Percentiles rank a stretch among this genome's conserved stretches.
Conservation (phyloP, 2,329 filamentous ascomycete genomes). For the Mycocentrospora acerina region DNA sequence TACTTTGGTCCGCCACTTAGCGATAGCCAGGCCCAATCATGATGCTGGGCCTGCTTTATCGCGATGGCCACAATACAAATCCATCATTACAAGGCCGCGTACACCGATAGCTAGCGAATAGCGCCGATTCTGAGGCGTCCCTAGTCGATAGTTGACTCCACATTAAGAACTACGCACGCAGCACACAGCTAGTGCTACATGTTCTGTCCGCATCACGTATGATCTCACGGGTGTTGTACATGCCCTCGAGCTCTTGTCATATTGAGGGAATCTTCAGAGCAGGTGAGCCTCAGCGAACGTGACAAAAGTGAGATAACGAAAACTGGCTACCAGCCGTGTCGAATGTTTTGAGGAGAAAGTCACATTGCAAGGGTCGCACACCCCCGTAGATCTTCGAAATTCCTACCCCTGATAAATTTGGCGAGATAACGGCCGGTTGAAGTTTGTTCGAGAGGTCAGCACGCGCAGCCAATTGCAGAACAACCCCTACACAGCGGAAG, state of each 20-base stretch:
- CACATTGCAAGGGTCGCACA: slow-evolving; percentile 30
- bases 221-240: slow-evolving; percentile 16
- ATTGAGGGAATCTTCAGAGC: slow-evolving; percentile 1
- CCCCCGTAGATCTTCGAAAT: slow-evolving; percentile 32
- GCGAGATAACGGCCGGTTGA: slow-evolving; percentile 30
- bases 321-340: slow-evolving; percentile 12
- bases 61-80: too few species aligned
- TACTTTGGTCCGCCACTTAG: slow-evolving; percentile 22
- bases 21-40: slow-evolving; percentile 24
- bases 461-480: slow-evolving; percentile 12
- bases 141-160: slow-evolving; percentile 32
- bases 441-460: slow-evolving; percentile 31
- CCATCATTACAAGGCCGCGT: slow-evolving; percentile 13
- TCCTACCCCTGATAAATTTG: slow-evolving; percentile 22
- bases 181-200: slow-evolving; percentile 19
- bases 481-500: slow-evolving; percentile 27
- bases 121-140: slow-evolving; percentile 20
- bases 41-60: slow-evolving; percentile 6
- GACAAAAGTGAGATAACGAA: slow-evolving; percentile 2
- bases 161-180: slow-evolving; percentile 18
- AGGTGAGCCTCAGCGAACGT: slow-evolving; percentile 1
- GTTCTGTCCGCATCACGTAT: slow-evolving; percentile 18
- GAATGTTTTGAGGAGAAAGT: slow-evolving; percentile 34
- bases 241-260: slow-evolving; percentile 2
- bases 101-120: slow-evolving; percentile 24